phyloP scores from a whole-genome alignment of 1,139 yeast species.

The Sugiyamaella novakii region DNA sequence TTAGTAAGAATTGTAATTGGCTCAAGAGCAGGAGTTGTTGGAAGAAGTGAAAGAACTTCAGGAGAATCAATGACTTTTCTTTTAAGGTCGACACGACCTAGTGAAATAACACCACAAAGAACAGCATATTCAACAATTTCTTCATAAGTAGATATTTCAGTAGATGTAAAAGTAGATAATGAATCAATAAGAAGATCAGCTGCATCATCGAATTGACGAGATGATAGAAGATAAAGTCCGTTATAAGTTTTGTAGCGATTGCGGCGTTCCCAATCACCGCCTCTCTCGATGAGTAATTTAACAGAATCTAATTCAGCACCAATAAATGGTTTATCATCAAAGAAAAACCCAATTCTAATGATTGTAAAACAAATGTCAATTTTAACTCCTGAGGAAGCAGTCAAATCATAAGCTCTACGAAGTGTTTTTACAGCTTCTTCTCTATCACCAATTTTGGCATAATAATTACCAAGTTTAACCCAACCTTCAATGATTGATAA shows the following conservation, averaged over 20 bases:
- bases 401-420: conserved; percentile 72
- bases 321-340: conserved; percentile 70
- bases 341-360: conserved; percentile 85
- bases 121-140: conserved; percentile 88
- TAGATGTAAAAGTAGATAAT: conserved; percentile 93
- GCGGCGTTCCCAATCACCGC: conserved; percentile 99
- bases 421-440: conserved; percentile 71
- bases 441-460: conserved; percentile 80
- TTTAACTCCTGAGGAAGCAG: conserved; percentile 80
- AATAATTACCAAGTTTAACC: conserved; percentile 83
- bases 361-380: conserved; percentile 83
- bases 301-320: conserved; percentile 75
- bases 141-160: conserved; percentile 87
- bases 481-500: conserved; percentile 76
- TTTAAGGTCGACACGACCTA: conserved; percentile 84
- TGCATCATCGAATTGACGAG: conserved; percentile 84
- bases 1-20: conserved; percentile 85
- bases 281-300: conserved; percentile 78
- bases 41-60: conserved; percentile 79
- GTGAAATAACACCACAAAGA: conserved; percentile 77
- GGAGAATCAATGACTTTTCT: conserved; percentile 89
- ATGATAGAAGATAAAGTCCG: conserved; percentile 81
- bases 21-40: conserved; percentile 70
- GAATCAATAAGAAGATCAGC: conserved; percentile 84
- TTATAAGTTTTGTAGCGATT: conserved; percentile 89